Conservation (phyloP, 345 rosid genomes). For the Trapa bicornis region DNA sequence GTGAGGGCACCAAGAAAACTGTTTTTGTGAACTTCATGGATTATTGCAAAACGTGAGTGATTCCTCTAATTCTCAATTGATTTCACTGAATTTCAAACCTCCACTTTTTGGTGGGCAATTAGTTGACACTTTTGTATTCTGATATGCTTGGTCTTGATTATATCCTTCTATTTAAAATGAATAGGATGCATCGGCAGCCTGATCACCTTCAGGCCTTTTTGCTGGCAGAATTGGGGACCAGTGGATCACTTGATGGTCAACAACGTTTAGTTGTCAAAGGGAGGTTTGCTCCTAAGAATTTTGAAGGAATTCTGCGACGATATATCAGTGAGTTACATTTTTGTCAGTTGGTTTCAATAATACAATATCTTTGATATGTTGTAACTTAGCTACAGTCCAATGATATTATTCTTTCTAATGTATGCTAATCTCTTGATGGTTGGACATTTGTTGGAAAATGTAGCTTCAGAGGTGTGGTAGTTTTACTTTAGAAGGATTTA, state of each 20-base stretch:
- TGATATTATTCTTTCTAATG: background rate
- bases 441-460: background rate
- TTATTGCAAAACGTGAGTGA: conserved; percentile 71
- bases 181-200: conserved; percentile 89
- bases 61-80: background rate
- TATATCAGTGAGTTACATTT: conserved; percentile 61
- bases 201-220: conserved; percentile 87
- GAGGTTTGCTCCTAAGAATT: conserved; percentile 83
- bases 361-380: background rate
- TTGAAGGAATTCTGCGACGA: conserved; percentile 76
- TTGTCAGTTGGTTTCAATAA: background rate
- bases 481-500: background rate
- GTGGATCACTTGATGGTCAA: conserved; percentile 91
- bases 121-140: background rate
- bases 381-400: background rate
- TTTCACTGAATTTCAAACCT: no score
- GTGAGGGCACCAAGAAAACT: conserved; percentile 98
- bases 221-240: conserved; percentile 92
- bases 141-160: background rate
- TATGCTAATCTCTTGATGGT: background rate
- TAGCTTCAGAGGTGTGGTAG: background rate
- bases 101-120: no score
- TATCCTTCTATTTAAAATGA: background rate
- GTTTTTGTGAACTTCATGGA: conserved; percentile 93
- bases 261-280: conserved; percentile 88